Percentiles rank a stretch among this genome's conserved stretches.
phyloP scores from a whole-genome alignment of 805 yeast genomes.

The Pichia exigua region DNA sequence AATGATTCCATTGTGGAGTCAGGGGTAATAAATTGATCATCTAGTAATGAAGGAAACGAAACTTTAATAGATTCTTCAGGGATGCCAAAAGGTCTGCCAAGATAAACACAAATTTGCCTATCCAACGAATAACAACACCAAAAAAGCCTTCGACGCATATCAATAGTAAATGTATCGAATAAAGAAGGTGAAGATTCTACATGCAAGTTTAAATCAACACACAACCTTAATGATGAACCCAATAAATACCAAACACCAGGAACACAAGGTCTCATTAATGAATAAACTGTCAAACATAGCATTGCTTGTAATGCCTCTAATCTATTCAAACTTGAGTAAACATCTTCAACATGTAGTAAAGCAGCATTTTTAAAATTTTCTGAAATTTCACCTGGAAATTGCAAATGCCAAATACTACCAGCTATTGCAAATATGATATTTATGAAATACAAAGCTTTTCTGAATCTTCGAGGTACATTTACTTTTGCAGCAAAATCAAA shows the following conservation, averaged over 20 bases:
- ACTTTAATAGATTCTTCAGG: conserved; percentile 74
- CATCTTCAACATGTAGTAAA: conserved; percentile 45
- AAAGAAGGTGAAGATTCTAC: conserved; percentile 40
- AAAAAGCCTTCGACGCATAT: conserved; percentile 66
- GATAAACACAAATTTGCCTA: conserved; percentile 75
- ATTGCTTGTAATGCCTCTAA: conserved; percentile 70
- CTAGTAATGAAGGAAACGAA: conserved; percentile 63
- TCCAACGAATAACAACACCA: conserved; percentile 90
- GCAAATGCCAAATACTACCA: conserved; percentile 62
- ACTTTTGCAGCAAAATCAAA: conserved; percentile 30
- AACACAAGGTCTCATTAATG: conserved; percentile 80
- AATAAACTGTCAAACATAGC: conserved; percentile 57
- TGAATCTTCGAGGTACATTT: conserved; percentile 40
- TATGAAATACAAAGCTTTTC: conserved; percentile 57
- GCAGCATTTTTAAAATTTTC: conserved; percentile 69
- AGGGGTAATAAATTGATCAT: conserved; percentile 52
- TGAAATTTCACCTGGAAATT: conserved; percentile 56
- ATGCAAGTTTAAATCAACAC: conserved; percentile 82
- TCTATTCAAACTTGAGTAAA: conserved; percentile 50
- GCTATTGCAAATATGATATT: conserved; percentile 77
- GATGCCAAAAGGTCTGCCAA: conserved; percentile 83
- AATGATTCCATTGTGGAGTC: conserved; percentile 1
- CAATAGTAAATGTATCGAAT: conserved; percentile 50
- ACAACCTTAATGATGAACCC: conserved; percentile 70
- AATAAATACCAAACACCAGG: conserved; percentile 92